These are phyloP conservation scores for Acacia acuminata DNA, from an alignment of 306 rosid genomes.

Conservation along the genomic window DNA sequence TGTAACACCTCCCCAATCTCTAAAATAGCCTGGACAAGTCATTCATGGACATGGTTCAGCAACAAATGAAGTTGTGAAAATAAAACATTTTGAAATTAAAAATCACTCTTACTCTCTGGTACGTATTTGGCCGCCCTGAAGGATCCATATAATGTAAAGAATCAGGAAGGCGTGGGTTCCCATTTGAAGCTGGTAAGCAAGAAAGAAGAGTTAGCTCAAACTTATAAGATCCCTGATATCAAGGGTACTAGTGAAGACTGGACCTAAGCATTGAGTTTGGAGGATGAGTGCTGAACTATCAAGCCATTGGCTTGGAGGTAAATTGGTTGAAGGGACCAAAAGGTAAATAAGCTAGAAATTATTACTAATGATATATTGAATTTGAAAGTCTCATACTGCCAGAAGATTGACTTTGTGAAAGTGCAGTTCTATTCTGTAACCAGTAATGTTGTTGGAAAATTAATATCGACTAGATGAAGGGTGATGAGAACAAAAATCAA, in stretches of 20 bases:
- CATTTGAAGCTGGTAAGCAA: constrained; percentile 79
- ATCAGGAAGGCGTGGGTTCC: constrained; percentile 86
- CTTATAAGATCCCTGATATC: constrained; percentile 4
- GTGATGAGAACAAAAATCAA: not conserved
- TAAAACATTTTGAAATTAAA: constrained; percentile 15
- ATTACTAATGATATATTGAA: not conserved
- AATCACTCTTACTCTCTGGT: constrained; percentile 68
- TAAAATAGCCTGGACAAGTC: constrained; percentile 63
- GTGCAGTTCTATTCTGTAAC: not conserved
- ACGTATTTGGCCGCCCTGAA: constrained; percentile 78
- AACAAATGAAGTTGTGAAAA: constrained; percentile 5
- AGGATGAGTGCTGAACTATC: constrained; percentile 16
- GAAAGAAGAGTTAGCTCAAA: constrained; percentile 7
- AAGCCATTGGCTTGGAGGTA: constrained; percentile 14
- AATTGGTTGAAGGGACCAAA: constrained; percentile 13
- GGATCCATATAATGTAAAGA: constrained; percentile 89
- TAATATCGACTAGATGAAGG: not conserved
- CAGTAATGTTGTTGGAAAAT: not conserved
- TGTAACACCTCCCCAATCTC: constrained; percentile 86
- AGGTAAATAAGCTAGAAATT: not conserved
- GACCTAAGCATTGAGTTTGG: constrained; percentile 26
- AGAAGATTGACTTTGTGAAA: constrained; percentile 23
- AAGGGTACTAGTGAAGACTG: constrained; percentile 25
- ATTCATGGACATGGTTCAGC: constrained; percentile 24
- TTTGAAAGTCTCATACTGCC: not conserved